phyloP scores from a whole-genome alignment of 2,329 filamentous ascomycete species.

The Malbranchea zuffiana region DNA sequence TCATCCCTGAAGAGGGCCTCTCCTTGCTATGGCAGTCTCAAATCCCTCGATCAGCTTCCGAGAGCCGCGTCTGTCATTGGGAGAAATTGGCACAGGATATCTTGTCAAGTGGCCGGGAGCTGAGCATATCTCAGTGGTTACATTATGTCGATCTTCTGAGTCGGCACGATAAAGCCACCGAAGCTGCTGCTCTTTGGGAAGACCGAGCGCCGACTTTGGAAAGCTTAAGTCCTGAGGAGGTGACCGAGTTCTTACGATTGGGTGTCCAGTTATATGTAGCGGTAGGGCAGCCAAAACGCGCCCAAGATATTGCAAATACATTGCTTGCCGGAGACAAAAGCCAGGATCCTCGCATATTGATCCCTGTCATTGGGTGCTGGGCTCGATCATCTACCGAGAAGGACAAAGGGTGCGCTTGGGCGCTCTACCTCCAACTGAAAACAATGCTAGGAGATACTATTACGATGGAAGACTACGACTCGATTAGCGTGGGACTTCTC shows the following conservation, averaged over 20 bases:
- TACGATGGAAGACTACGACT: conserved; percentile 65
- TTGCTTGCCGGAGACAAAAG: conserved; percentile 27
- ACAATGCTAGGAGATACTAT: conserved; percentile 49
- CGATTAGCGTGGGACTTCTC: conserved; percentile 60
- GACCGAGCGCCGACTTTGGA: conserved; percentile 46
- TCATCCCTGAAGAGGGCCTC: conserved; percentile 53
- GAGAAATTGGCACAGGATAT: conserved; percentile 56
- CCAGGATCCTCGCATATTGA: conserved; percentile 31
- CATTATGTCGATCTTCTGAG: conserved; percentile 59
- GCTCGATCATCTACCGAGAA: conserved; percentile 42
- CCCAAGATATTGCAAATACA: conserved; percentile 39
- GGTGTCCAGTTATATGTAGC: conserved; percentile 43
- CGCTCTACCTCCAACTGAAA: conserved; percentile 54
- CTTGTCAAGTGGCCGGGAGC: conserved; percentile 44
- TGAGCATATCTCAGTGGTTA: conserved; percentile 51
- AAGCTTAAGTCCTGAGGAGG: conserved; percentile 26
- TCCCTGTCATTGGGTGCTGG: conserved; percentile 61
- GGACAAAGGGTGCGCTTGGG: conserved; percentile 52
- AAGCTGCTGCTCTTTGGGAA: conserved; percentile 55
- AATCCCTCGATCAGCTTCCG: conserved; percentile 32
- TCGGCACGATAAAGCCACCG: conserved; percentile 47
- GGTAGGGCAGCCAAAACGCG: conserved; percentile 37
- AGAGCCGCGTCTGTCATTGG: conserved; percentile 42
- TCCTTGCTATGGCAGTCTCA: conserved; percentile 55
- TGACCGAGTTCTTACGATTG: conserved; percentile 36